Evolutionary conservation across 169 alveolate species (phyloP).

Genomic region (Eimeria falciformis): DNA sequence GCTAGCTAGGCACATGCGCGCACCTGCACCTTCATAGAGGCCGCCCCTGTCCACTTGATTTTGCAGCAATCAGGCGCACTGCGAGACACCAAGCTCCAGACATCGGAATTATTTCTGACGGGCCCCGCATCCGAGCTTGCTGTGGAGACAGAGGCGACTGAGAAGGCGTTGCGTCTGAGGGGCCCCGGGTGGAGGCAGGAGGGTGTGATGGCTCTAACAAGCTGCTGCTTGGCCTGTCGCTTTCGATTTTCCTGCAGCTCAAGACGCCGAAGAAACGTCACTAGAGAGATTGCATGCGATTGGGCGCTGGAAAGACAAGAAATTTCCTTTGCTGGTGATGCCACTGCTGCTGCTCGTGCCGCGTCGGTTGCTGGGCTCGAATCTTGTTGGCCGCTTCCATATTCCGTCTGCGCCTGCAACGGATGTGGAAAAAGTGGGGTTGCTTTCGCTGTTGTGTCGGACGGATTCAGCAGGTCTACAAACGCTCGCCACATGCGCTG

Average conservation of each 20-base stretch:
- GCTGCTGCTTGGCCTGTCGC: constrained; percentile 4
- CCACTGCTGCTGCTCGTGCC: not conserved
- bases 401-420: not conserved
- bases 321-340: no score
- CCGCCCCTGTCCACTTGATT: no score
- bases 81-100: no score
- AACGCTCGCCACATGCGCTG: not conserved
- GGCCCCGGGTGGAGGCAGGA: no score
- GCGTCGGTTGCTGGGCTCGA: not conserved
- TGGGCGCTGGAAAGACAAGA: not conserved
- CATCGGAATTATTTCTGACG: no score
- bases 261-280: not conserved
- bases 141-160: no score
- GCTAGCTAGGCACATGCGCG: no score
- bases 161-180: no score
- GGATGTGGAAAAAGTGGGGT: not conserved
- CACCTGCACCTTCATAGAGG: no score
- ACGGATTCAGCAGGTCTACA: not conserved
- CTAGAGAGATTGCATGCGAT: not conserved
- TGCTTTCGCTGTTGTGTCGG: not conserved
- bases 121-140: no score
- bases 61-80: no score
- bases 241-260: not conserved
- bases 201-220: no score
- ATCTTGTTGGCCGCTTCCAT: not conserved